These are phyloP conservation scores for Vitis hybrid DNA, from an alignment of 177 flowering plant genomes.

Conservation along the genomic window DNA sequence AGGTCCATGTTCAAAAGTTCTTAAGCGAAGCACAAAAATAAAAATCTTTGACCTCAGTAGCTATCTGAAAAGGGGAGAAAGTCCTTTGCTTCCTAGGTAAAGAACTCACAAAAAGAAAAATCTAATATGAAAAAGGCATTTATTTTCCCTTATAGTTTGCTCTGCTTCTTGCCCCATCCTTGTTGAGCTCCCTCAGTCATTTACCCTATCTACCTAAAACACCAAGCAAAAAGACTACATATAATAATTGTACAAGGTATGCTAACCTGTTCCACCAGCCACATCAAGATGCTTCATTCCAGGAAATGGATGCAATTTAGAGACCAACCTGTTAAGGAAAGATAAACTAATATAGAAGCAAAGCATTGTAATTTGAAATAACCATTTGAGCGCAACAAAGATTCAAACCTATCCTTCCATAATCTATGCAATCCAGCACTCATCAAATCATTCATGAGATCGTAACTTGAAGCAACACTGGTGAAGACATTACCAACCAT, in stretches of 20 bases:
- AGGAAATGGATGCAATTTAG: conserved; percentile 81
- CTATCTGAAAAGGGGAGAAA: no score
- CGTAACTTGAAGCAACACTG: conserved; percentile 87
- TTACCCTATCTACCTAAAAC: no score
- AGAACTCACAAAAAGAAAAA: no score
- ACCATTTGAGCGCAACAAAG: background rate
- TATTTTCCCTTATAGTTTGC: no score
- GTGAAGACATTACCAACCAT: conserved; percentile 88
- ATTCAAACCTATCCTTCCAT: conserved; percentile 91
- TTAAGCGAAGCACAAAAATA: no score
- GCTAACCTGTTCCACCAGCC: conserved; percentile 97
- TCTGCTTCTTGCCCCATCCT: no score
- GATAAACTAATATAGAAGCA: background rate
- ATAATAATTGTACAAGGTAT: background rate
- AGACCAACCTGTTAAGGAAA: conserved; percentile 59
- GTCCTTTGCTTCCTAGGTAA: no score
- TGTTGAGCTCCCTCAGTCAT: no score
- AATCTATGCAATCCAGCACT: conserved; percentile 90
- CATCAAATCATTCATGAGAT: conserved; percentile 98
- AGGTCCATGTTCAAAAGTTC: no score
- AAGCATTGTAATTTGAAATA: background rate
- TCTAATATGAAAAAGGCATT: no score
- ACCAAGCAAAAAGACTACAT: no score
- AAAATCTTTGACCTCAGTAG: no score
- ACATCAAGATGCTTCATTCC: conserved; percentile 99